phyloP scores from a whole-genome alignment of 2,329 filamentous ascomycete genomes.

The Cytospora paraplurivora region DNA sequence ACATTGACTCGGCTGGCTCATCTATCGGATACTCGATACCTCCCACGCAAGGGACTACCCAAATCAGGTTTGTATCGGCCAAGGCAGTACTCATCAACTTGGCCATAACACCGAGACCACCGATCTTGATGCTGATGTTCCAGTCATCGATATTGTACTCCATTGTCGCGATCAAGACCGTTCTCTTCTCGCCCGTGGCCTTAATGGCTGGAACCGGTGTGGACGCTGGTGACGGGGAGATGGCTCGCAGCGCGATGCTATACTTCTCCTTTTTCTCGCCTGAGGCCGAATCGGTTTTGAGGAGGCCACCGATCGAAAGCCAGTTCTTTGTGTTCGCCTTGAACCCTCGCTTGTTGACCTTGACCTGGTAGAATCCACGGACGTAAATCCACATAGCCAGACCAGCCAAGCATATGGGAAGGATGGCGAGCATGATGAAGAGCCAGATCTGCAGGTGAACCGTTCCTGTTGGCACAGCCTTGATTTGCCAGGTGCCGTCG shows the following conservation, averaged over 20 bases:
- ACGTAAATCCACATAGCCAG: slow-evolving; percentile 58
- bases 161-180: slow-evolving; percentile 69
- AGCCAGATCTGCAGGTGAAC: slow-evolving; percentile 54
- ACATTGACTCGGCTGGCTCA: slow-evolving; percentile 61
- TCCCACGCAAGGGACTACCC: slow-evolving; percentile 64
- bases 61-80: slow-evolving; percentile 65
- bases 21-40: slow-evolving; percentile 66
- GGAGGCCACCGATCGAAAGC: slow-evolving; percentile 25
- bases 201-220: slow-evolving; percentile 29
- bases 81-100: slow-evolving; percentile 69
- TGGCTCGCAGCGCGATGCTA: slow-evolving; percentile 27
- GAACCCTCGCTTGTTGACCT: slow-evolving; percentile 63
- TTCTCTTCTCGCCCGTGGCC: slow-evolving; percentile 39
- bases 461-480: slow-evolving; percentile 55
- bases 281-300: slow-evolving; percentile 21
- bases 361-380: slow-evolving; percentile 54
- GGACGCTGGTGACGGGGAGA: slow-evolving; percentile 24
- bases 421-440: slow-evolving; percentile 53
- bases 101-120: slow-evolving; percentile 70
- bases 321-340: slow-evolving; percentile 32
- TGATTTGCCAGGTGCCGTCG: slow-evolving; percentile 54
- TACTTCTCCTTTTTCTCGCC: slow-evolving; percentile 36
- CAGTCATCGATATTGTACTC: slow-evolving; percentile 73
- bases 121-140: slow-evolving; percentile 71
- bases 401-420: slow-evolving; percentile 53